phyloP scores from a whole-genome alignment of 2,329 filamentous ascomycete genomes.

The Alternaria longipes region DNA sequence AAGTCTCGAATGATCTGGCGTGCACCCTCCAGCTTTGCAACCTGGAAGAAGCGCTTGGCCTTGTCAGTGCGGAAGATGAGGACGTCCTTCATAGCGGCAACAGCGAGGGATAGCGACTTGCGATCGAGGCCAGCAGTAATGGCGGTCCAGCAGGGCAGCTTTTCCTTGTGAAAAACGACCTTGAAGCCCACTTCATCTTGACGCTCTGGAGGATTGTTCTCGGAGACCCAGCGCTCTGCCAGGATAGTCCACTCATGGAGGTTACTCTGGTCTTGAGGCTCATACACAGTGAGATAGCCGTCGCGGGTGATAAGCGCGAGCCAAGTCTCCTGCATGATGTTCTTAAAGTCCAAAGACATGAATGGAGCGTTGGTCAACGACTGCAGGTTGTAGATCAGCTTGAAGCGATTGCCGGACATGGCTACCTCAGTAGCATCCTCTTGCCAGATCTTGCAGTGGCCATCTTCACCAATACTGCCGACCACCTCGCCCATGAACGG shows the following conservation, averaged over 20 bases:
- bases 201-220: constrained; percentile 68
- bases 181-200: constrained; percentile 89
- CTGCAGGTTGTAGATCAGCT: constrained; percentile 68
- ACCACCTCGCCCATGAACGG: constrained; percentile 88
- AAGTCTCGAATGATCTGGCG: constrained; percentile 83
- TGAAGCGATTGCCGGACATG: constrained; percentile 80
- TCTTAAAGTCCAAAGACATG: constrained; percentile 85
- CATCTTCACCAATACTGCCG: constrained; percentile 87
- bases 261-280: constrained; percentile 85
- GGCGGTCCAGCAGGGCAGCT: constrained; percentile 79
- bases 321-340: constrained; percentile 84
- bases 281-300: constrained; percentile 80
- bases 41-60: constrained; percentile 83
- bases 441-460: constrained; percentile 90
- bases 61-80: constrained; percentile 82
- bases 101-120: constrained; percentile 81
- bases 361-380: constrained; percentile 75
- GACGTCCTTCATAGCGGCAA: constrained; percentile 84
- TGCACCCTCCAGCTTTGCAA: constrained; percentile 78
- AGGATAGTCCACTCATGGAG: constrained; percentile 78
- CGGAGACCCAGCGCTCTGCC: constrained; percentile 78
- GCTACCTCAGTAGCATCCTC: constrained; percentile 85
- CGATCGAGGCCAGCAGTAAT: constrained; percentile 81
- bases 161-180: constrained; percentile 88
- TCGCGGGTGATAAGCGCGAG: constrained; percentile 86